These are phyloP conservation scores for Perkinsus chesapeaki DNA, from an alignment of 169 alveolate genomes.

Conservation along the genomic window DNA sequence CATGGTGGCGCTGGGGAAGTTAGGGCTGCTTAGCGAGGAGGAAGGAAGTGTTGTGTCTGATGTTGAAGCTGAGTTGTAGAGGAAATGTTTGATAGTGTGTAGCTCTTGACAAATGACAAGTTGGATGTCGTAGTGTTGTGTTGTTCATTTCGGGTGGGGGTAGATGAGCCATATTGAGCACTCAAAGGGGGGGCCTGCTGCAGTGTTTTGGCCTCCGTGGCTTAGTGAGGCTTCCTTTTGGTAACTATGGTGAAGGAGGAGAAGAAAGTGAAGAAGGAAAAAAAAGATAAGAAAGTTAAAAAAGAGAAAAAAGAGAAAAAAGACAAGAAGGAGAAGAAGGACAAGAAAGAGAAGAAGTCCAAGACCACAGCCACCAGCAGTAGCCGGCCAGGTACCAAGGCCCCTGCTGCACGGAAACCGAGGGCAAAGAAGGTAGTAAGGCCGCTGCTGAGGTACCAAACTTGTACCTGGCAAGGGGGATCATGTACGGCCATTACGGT, in stretches of 20 bases:
- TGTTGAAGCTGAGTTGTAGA: no score
- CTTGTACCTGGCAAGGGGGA: no score
- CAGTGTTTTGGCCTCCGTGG: background rate
- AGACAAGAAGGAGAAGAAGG: background rate
- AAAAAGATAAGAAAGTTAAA: background rate
- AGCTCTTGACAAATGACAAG: no score
- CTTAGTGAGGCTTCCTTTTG: background rate
- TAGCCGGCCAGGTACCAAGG: background rate
- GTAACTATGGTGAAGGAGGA: background rate
- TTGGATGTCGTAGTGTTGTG: no score
- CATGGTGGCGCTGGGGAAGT: no score
- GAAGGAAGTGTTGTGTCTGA: no score
- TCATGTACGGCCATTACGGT: no score
- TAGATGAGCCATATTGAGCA: background rate
- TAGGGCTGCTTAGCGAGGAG: no score
- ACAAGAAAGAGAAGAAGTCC: background rate
- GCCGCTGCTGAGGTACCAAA: no score
- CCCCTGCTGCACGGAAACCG: background rate
- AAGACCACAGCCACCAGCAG: background rate
- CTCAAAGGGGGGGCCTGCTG: background rate
- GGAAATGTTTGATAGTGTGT: no score
- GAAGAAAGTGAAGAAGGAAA: background rate
- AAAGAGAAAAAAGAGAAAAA: background rate
- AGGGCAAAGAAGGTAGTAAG: background rate
- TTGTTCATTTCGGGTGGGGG: no score